Evolutionary conservation across 768 basidiomycete genomes (phyloP).

Genomic region (Dendrothele bispora): DNA sequence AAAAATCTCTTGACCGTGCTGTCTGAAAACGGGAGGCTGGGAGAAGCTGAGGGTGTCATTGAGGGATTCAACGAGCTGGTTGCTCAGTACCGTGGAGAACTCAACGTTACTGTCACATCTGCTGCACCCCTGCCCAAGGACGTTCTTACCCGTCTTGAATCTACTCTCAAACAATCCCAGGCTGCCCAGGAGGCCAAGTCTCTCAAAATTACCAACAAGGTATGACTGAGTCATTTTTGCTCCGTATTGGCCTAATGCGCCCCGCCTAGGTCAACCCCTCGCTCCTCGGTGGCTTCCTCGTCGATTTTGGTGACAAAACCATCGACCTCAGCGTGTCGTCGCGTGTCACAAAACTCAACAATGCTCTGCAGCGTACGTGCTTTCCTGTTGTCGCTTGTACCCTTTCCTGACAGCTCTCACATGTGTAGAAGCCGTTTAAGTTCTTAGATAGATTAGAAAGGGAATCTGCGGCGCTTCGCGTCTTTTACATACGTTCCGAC

Average conservation of each 20-base stretch:
- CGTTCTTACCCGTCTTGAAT: constrained; percentile 75
- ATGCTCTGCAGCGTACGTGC: constrained; percentile 74
- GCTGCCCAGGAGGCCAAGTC: constrained; percentile 85
- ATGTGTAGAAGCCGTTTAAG: constrained; percentile 39
- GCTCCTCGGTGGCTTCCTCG: constrained; percentile 89
- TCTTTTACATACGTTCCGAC: constrained; percentile 4
- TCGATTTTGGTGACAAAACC: constrained; percentile 98
- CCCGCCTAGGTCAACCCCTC: constrained; percentile 77
- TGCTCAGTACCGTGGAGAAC: constrained; percentile 86
- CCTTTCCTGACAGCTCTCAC: constrained; percentile 1
- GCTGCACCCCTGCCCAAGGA: constrained; percentile 80
- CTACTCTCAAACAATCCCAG: constrained; percentile 82
- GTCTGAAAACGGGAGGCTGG: constrained; percentile 90
- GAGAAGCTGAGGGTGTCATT: constrained; percentile 82
- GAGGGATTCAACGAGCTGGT: constrained; percentile 91
- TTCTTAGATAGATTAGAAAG: constrained; percentile 12
- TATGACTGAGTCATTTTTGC: constrained; percentile 29
- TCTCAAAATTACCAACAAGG: constrained; percentile 91
- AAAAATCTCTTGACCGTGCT: constrained; percentile 90
- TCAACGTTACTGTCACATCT: constrained; percentile 90
- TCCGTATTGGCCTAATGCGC: not conserved
- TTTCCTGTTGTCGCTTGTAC: constrained; percentile 1
- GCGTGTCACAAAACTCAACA: constrained; percentile 94
- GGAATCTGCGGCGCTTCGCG: constrained; percentile 11
- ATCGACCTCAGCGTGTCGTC: constrained; percentile 95